A percentile compares a stretch with the other conserved stretches of the same genome.
Conservation (phyloP, 805 yeast genomes). For the Debaryomyces castellii region DNA sequence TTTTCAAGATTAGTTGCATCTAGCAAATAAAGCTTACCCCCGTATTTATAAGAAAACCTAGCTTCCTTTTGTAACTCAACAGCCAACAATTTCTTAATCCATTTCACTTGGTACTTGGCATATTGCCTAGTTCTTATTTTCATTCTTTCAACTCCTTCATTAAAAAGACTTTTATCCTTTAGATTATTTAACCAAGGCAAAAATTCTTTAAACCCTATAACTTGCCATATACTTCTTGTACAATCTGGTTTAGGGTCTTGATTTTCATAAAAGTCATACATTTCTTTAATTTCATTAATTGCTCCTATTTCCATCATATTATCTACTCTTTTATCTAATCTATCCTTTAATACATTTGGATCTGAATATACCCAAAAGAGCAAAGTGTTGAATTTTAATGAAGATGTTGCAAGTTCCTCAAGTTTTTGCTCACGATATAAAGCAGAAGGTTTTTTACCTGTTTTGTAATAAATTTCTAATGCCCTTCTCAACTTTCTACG, state of each 20-base stretch:
- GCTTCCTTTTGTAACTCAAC: slow-evolving; percentile 56
- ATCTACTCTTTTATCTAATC: slow-evolving; percentile 82
- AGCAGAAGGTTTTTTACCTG: slow-evolving; percentile 69
- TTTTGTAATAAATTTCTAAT: slow-evolving; percentile 69
- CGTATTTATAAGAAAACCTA: slow-evolving; percentile 47
- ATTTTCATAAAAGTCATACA: slow-evolving; percentile 47
- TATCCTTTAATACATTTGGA: slow-evolving; percentile 49
- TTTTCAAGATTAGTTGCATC: slow-evolving; percentile 70
- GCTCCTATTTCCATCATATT: slow-evolving; percentile 76
- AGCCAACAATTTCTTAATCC: slow-evolving; percentile 75
- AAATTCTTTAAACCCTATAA: slow-evolving; percentile 90
- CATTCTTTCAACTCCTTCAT: slow-evolving; percentile 67
- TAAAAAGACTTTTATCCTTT: slow-evolving; percentile 22
- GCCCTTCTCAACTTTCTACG: slow-evolving; percentile 75
- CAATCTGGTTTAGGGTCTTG: slow-evolving; percentile 44
- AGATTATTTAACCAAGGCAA: slow-evolving; percentile 56
- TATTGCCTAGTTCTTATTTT: slow-evolving; percentile 81
- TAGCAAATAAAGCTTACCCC: slow-evolving; percentile 64
- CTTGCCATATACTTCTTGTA: slow-evolving; percentile 88
- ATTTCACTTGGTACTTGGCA: slow-evolving; percentile 84
- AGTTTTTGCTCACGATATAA: slow-evolving; percentile 62
- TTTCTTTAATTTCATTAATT: slow-evolving; percentile 59
- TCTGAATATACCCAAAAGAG: slow-evolving; percentile 83
- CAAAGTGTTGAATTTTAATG: slow-evolving; percentile 59
- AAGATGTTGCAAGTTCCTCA: slow-evolving; percentile 40